Evolutionary conservation across 805 yeast species (phyloP).

Genomic region (Sporopachydermia lactativora): DNA sequence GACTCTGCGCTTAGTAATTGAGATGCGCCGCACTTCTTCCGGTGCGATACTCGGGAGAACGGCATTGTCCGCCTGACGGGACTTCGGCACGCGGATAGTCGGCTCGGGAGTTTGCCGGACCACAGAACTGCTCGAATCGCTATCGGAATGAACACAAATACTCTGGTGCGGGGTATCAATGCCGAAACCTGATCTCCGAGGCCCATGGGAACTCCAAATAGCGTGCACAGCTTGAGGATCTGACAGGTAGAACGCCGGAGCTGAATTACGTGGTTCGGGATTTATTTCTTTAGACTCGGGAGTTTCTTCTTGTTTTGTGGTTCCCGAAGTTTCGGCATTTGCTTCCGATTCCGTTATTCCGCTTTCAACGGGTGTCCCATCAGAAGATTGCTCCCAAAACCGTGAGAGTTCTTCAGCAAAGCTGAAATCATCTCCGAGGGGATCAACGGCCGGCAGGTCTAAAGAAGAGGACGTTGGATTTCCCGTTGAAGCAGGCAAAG

Average conservation of each 20-base stretch:
- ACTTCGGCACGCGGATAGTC: not conserved
- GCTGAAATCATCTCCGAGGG: not conserved
- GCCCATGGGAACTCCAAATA: not conserved
- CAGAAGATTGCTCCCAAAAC: not conserved
- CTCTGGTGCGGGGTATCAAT: not conserved
- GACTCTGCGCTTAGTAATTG: not conserved
- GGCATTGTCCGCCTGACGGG: not conserved
- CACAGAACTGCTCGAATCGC: not conserved
- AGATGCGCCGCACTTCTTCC: slow-evolving; percentile 1
- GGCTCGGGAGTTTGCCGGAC: too few relatives aligned
- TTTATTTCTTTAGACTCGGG: not conserved
- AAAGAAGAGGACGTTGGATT: not conserved
- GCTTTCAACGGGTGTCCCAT: too few relatives aligned
- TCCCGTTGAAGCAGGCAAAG: not conserved
- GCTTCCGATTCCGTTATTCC: too few relatives aligned
- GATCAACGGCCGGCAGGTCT: not conserved
- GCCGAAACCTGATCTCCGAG: not conserved
- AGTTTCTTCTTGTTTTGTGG: not conserved
- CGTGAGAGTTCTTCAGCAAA: not conserved
- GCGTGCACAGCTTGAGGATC: not conserved
- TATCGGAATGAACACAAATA: too few relatives aligned
- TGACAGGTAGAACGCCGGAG: not conserved
- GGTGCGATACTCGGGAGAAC: slow-evolving; percentile 2
- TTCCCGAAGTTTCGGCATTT: not conserved
- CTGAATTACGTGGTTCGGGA: not conserved